Conservation (phyloP, 371 early-diverging fungal genomes). For the Syncephalastrum sp. region DNA sequence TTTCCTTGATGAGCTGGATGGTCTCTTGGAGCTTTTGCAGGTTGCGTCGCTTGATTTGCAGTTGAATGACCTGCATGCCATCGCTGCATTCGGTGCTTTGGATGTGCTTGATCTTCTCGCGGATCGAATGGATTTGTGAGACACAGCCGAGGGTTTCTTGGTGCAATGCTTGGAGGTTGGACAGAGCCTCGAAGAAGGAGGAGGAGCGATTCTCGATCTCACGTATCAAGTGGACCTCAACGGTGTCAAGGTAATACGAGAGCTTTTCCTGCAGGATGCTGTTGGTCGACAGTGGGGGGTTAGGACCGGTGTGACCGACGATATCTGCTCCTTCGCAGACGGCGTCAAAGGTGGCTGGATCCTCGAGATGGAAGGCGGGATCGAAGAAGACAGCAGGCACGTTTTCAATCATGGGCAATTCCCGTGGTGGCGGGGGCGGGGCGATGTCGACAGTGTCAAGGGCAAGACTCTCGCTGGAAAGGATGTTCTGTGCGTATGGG, state of each 20-base stretch:
- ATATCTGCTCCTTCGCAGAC: conserved; percentile 69
- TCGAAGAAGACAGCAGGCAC: conserved; percentile 89
- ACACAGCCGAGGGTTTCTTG: conserved; percentile 86
- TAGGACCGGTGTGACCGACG: conserved; percentile 43
- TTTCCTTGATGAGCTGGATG: conserved; percentile 66
- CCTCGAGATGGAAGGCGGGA: conserved; percentile 78
- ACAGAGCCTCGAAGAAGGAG: conserved; percentile 91
- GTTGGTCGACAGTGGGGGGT: conserved; percentile 61
- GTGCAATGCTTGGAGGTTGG: conserved; percentile 88
- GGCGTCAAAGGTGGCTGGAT: conserved; percentile 85
- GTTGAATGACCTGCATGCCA: conserved; percentile 78
- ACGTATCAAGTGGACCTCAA: conserved; percentile 86
- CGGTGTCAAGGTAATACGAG: conserved; percentile 87
- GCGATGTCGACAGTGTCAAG: conserved; percentile 24
- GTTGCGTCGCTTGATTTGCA: conserved; percentile 74
- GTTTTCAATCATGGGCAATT: conserved; percentile 68
- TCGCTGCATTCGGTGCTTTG: conserved; percentile 67
- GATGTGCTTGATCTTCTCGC: conserved; percentile 66
- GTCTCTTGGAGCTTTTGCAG: conserved; percentile 63
- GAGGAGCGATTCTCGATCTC: conserved; percentile 90
- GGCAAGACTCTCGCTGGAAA: conserved; percentile 47
- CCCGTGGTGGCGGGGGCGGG: conserved; percentile 28
- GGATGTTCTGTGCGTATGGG: conserved; percentile 49
- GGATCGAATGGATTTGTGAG: conserved; percentile 74
- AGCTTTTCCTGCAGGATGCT: conserved; percentile 82